Percentiles rank a stretch among this genome's conserved stretches.
phyloP scores from a whole-genome alignment of 805 yeast genomes.

The Pichia paraexigua region DNA sequence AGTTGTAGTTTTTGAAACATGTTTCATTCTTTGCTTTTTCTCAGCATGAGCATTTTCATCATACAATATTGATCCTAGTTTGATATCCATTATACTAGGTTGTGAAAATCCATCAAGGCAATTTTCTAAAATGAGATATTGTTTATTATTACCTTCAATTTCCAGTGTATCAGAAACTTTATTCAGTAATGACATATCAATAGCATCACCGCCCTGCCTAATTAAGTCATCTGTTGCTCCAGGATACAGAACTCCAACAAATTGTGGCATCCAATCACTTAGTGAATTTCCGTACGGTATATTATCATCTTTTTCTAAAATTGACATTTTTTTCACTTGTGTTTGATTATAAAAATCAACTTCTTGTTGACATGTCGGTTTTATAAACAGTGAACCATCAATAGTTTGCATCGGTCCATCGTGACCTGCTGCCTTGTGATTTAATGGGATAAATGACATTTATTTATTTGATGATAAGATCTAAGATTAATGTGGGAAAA shows the following conservation, averaged over 20 bases:
- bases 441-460: slow-evolving; percentile 29
- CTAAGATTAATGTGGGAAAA: too few species aligned
- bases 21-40: slow-evolving; percentile 50
- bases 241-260: slow-evolving; percentile 48
- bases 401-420: slow-evolving; percentile 61
- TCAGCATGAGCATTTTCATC: slow-evolving; percentile 55
- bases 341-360: slow-evolving; percentile 57
- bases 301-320: slow-evolving; percentile 12
- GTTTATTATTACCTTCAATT: slow-evolving; percentile 15
- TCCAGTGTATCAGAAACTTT: slow-evolving; percentile 11
- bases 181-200: slow-evolving; percentile 17
- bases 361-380: slow-evolving; percentile 59
- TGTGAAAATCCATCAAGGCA: slow-evolving; percentile 47
- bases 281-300: slow-evolving; percentile 30
- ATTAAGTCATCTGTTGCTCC: slow-evolving; percentile 32
- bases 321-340: slow-evolving; percentile 10
- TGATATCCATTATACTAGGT: slow-evolving; percentile 79
- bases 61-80: slow-evolving; percentile 64
- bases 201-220: slow-evolving; percentile 13
- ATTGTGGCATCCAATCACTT: slow-evolving; percentile 55
- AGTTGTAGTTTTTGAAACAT: slow-evolving; percentile 67
- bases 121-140: slow-evolving; percentile 65
- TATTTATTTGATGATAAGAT: slow-evolving; percentile 6
- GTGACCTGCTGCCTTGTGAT: slow-evolving; percentile 90
- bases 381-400: slow-evolving; percentile 64